Conservation (phyloP, 495 filamentous ascomycete species). For the Baudoinia panamericana region DNA sequence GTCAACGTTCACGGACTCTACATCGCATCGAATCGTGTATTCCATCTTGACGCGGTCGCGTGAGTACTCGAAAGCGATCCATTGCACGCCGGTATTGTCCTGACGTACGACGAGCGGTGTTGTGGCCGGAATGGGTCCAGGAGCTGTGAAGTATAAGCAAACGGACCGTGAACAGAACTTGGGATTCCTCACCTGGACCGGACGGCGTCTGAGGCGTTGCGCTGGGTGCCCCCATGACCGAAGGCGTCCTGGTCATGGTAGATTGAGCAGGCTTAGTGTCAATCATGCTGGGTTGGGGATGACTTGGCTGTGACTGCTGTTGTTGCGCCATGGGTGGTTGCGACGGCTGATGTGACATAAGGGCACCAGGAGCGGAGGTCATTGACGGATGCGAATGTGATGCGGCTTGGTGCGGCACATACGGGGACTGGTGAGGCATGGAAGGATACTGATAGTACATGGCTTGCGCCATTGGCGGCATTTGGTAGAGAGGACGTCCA, state of each 20-base stretch:
- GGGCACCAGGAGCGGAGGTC: constrained; percentile 43
- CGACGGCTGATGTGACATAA: constrained; percentile 59
- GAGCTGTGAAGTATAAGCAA: constrained; percentile 49
- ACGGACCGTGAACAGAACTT: constrained; percentile 16
- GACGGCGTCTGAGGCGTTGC: constrained; percentile 36
- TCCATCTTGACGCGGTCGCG: constrained; percentile 98
- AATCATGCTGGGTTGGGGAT: constrained; percentile 16
- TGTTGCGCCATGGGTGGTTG: constrained; percentile 35
- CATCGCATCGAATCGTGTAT: constrained; percentile 95
- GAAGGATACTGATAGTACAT: constrained; percentile 73
- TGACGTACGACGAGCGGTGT: constrained; percentile 90
- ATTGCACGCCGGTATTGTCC: constrained; percentile 93
- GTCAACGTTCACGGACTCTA: constrained; percentile 89
- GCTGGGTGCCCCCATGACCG: constrained; percentile 38
- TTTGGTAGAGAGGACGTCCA: constrained; percentile 64
- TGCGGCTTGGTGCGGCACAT: constrained; percentile 51
- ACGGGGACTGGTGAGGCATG: constrained; percentile 64
- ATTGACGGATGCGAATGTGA: constrained; percentile 54
- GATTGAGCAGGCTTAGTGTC: constrained; percentile 43
- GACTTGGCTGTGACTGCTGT: constrained; percentile 37
- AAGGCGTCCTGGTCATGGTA: constrained; percentile 43
- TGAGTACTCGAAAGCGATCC: constrained; percentile 98
- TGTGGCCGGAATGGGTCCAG: constrained; percentile 97
- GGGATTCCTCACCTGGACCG: constrained; percentile 27
- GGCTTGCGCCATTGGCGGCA: constrained; percentile 55